These are phyloP conservation scores for Aspergillus calidoustus DNA, from an alignment of 2,329 filamentous ascomycete genomes.

Conservation along the genomic window DNA sequence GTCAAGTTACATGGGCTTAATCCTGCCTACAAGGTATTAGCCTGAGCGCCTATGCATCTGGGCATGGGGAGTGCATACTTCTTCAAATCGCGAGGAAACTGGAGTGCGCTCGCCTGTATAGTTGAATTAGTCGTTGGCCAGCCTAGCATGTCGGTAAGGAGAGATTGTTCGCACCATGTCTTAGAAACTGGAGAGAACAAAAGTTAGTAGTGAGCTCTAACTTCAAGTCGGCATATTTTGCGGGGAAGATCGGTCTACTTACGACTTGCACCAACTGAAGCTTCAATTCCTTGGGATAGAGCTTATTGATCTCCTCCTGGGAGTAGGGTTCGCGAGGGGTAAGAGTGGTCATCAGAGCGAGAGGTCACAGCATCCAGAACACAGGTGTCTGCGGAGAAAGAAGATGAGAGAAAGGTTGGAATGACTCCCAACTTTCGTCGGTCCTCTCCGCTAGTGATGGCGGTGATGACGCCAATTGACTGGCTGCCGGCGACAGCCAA, in stretches of 20 bases:
- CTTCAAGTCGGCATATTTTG: not conserved
- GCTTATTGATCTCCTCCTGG: constrained; percentile 73
- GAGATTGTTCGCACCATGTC: constrained; percentile 64
- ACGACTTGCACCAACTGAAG: constrained; percentile 88
- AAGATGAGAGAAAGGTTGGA: not conserved
- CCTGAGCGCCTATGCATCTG: constrained; percentile 17
- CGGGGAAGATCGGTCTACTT: constrained; percentile 32
- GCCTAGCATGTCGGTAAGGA: not conserved
- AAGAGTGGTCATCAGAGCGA: constrained; percentile 72
- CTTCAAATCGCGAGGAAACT: constrained; percentile 85
- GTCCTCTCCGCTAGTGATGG: not conserved
- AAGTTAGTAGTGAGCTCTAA: constrained; percentile 22
- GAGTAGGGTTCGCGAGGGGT: constrained; percentile 76
- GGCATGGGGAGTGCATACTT: constrained; percentile 50
- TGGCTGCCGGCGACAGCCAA: constrained; percentile 17
- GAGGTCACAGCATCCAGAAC: not conserved
- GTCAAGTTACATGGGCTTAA: constrained; percentile 50
- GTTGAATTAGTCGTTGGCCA: constrained; percentile 11
- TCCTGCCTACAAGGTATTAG: constrained; percentile 48
- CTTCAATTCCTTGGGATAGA: constrained; percentile 81
- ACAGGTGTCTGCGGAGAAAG: not conserved
- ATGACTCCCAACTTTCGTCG: not conserved
- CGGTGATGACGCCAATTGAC: constrained; percentile 26
- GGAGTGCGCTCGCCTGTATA: constrained; percentile 72
- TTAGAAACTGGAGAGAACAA: constrained; percentile 58